These are phyloP conservation scores for Teunomyces lycoperdinae DNA, from an alignment of 805 yeast genomes.

Conservation along the genomic window DNA sequence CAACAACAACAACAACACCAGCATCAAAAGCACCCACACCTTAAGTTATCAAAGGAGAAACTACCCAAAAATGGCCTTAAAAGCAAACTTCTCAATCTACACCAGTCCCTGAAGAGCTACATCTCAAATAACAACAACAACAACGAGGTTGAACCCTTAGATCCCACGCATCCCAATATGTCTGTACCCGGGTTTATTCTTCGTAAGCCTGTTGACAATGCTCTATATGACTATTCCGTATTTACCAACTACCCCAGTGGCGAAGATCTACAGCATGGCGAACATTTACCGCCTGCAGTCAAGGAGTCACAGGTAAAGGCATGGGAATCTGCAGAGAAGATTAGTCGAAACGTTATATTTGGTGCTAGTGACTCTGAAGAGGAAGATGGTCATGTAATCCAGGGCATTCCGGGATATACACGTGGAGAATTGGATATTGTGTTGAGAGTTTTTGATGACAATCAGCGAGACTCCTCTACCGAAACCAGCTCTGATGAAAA, in stretches of 20 bases:
- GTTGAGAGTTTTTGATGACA: constrained; percentile 4
- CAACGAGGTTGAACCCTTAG: constrained; percentile 7
- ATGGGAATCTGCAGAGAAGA: constrained; percentile 45
- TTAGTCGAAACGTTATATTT: constrained; percentile 34
- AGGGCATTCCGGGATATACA: constrained; percentile 40
- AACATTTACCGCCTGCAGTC: constrained; percentile 29
- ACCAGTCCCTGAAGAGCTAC: constrained; percentile 31
- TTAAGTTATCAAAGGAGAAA: constrained; percentile 8
- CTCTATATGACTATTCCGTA: constrained; percentile 36
- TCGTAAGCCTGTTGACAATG: constrained; percentile 30
- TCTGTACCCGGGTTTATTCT: constrained; percentile 25
- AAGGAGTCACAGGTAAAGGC: constrained; percentile 43
- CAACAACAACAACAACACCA: constrained; percentile 8
- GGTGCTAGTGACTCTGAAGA: constrained; percentile 20
- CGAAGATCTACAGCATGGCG: constrained; percentile 14
- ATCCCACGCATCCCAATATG: constrained; percentile 15
- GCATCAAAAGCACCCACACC: constrained; percentile 9
- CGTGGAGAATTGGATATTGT: constrained; percentile 30
- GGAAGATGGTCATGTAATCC: constrained; percentile 11
- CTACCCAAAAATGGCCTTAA: constrained; percentile 30
- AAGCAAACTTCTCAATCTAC: constrained; percentile 37
- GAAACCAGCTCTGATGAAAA: constrained; percentile 8
- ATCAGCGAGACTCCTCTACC: neutral
- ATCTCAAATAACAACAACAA: neutral
- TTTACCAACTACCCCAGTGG: constrained; percentile 24